Percentiles rank a stretch among this genome's conserved stretches.
Evolutionary conservation across 1,139 yeast genomes (phyloP).

Genomic region (Candida sanyaensis): DNA sequence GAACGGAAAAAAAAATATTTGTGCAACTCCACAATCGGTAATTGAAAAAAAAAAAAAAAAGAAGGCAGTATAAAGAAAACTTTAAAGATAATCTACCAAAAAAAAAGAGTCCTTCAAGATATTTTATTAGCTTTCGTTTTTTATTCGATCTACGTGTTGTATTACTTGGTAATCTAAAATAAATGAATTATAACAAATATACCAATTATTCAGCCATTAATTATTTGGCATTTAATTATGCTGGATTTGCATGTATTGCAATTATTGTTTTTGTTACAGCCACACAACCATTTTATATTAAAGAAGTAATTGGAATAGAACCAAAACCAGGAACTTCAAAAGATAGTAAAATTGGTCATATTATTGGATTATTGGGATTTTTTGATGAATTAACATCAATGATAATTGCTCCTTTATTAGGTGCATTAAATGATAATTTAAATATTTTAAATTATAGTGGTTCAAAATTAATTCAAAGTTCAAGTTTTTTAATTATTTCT

Average conservation of each 20-base stretch:
- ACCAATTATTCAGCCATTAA: slow-evolving; percentile 19
- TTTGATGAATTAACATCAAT: slow-evolving; percentile 63
- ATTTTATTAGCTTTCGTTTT: no score
- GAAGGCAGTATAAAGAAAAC: no score
- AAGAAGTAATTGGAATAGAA: slow-evolving; percentile 52
- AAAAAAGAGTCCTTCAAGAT: no score
- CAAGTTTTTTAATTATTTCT: slow-evolving; percentile 51
- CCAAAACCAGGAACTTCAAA: slow-evolving; percentile 11
- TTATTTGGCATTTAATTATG: slow-evolving; percentile 24
- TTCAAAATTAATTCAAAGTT: slow-evolving; percentile 51
- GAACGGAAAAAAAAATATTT: no score
- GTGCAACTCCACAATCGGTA: no score
- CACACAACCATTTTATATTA: slow-evolving; percentile 67
- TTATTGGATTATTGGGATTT: slow-evolving; percentile 62
- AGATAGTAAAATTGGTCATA: slow-evolving; percentile 49
- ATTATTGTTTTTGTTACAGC: slow-evolving; percentile 67
- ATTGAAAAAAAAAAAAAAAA: no score
- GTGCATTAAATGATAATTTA: slow-evolving; percentile 58
- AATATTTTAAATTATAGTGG: slow-evolving; percentile 35
- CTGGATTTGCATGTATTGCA: slow-evolving; percentile 56
- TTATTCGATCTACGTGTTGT: not conserved
- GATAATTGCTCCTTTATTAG: slow-evolving; percentile 60
- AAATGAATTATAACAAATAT: slow-evolving; percentile 6
- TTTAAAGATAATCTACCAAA: no score
- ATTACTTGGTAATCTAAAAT: not conserved